phyloP scores from a whole-genome alignment of 2,329 filamentous ascomycete genomes.

The Talaromyces sp. region DNA sequence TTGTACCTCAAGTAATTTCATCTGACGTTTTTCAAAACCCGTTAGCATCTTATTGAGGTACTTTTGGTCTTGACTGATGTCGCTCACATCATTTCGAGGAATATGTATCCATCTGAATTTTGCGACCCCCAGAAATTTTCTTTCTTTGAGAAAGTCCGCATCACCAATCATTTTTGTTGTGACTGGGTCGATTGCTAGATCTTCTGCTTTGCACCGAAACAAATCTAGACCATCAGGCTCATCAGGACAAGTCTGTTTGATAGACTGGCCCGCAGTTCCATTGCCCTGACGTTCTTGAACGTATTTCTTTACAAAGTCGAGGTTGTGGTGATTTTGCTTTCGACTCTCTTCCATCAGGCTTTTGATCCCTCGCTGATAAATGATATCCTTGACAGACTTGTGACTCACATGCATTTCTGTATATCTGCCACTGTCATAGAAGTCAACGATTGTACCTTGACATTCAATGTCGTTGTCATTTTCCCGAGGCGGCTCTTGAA shows the following conservation, averaged over 20 bases:
- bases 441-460: not conserved
- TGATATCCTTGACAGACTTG: not conserved
- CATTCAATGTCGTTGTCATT: not conserved
- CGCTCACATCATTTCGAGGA: not conserved
- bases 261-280: too few species aligned
- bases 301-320: too few species aligned
- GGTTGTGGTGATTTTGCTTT: too few species aligned
- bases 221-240: not conserved
- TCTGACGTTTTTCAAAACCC: not conserved
- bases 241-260: not conserved
- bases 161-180: not conserved
- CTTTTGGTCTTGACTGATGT: too few species aligned
- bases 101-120: not conserved
- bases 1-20: not conserved
- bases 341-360: not conserved
- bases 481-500: not conserved
- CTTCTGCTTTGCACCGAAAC: not conserved
- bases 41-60: not conserved
- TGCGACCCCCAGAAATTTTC: too few species aligned
- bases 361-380: not conserved
- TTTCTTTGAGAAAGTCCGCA: too few species aligned
- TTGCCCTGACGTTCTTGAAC: too few species aligned
- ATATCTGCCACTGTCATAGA: not conserved
- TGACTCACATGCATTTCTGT: not conserved
- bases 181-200: not conserved